These are phyloP conservation scores for Piper betle DNA, from an alignment of 164 flowering plant genomes.

Conservation along the genomic window DNA sequence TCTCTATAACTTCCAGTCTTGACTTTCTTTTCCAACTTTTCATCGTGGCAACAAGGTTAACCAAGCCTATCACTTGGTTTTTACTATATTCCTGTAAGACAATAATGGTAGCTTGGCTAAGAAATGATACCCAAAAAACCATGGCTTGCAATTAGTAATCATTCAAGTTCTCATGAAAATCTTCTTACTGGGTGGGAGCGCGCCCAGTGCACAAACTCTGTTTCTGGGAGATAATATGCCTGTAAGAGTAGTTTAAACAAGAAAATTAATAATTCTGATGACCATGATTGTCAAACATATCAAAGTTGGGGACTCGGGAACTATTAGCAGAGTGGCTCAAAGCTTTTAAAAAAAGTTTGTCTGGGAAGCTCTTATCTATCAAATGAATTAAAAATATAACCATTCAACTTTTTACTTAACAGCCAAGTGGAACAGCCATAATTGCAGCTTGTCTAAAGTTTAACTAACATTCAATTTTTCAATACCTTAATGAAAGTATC, in stretches of 20 bases:
- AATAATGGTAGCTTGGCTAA: not conserved
- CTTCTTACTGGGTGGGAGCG: slow-evolving; percentile 78
- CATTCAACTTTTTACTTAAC: no score
- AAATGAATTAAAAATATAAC: no score
- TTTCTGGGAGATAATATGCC: slow-evolving; percentile 98
- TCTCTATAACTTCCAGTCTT: slow-evolving; percentile 74
- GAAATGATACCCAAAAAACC: no score
- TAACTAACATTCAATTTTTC: not conserved
- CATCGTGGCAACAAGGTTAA: slow-evolving; percentile 90
- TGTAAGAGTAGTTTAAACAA: slow-evolving; percentile 12
- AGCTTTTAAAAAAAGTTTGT: not conserved
- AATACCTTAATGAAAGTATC: slow-evolving; percentile 85
- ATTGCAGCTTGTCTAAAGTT: not conserved
- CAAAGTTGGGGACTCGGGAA: not conserved
- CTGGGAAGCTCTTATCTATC: no score
- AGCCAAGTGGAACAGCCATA: not conserved
- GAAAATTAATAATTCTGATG: not conserved
- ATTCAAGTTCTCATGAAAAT: not conserved
- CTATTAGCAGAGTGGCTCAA: not conserved
- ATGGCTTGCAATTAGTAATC: not conserved
- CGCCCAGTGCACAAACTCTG: slow-evolving; percentile 91
- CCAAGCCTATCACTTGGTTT: slow-evolving; percentile 62
- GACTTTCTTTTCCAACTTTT: slow-evolving; percentile 92
- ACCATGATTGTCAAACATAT: not conserved
- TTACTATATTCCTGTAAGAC: slow-evolving; percentile 74